Evolutionary conservation across 768 basidiomycete species (phyloP), one percentile per base, ranked within the genome.

Genomic region (Leccinellum rugosiceps): DNA sequence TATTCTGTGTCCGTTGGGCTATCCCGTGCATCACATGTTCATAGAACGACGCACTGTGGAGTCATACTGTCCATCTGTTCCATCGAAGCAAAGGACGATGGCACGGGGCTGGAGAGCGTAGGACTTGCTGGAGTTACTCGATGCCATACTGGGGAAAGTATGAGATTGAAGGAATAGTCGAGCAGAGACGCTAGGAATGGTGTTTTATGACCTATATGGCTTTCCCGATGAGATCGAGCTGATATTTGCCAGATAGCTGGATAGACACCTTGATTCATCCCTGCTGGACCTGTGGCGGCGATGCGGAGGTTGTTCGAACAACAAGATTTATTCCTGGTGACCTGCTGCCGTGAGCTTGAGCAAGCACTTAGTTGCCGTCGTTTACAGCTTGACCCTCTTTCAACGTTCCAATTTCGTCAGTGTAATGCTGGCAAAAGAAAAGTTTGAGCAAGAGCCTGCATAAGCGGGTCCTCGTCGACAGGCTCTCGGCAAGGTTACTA

Each of bases 1-100:
- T 84, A 65, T 88, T 86, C 77, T 82, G 35, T 50, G 17, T 25
- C 25, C 3, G 15, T 28, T 51, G 31, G 62, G 56, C 15, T 41
- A 44, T 13, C 8, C 15, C 6, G 4, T 45, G n/a, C 15, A n/a
- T 19, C 25, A 13, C 14, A 6, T 19, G 4, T 50, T 44, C 23
- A 51, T 41, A 6, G 32, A 30, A 34, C 17, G 57, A 58, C 81
- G 32, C 59, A 85, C 86, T 55, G 69, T 65, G 4, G 72, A 67
- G 56, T 77, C 73, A 60, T 80, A 88, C 62, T 83, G 77, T 52
- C 76, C 76, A 2, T 77, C 68, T 3, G 88, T 88, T 13, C 88
- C 88, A 60, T 90, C 88, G 64, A 90, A 89, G 68, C 85, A 87
- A 21, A 89, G 74, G 31, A 88, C 75, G 26, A 88, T 76, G 0